Conservation (phyloP, 768 basidiomycete genomes). For the Trametes elegans region DNA sequence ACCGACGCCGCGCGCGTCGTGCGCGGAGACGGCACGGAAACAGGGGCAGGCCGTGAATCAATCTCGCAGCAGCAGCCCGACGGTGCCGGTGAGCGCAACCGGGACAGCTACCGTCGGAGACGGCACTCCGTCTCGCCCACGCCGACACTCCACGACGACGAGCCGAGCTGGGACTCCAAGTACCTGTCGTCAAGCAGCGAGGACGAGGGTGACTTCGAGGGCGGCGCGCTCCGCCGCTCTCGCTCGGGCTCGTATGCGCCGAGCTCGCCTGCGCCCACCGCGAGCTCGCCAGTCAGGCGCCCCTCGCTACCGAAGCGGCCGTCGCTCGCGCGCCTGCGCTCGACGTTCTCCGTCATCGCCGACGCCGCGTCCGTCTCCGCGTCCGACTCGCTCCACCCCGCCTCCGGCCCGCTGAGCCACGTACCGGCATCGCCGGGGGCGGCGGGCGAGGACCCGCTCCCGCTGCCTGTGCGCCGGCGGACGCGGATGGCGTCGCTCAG, state of each 20-base stretch:
- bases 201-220: conserved; percentile 24
- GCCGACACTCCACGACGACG: conserved; percentile 24
- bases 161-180: conserved; percentile 53
- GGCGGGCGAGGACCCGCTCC: conserved; percentile 7
- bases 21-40: conserved; percentile 69
- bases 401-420: conserved; percentile 2
- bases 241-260: too few species aligned
- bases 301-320: conserved; percentile 1
- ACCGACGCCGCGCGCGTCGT: conserved; percentile 66
- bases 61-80: conserved; percentile 2
- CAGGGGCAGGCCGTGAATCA: conserved; percentile 23
- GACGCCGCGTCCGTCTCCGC: conserved; percentile 20
- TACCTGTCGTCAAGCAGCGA: conserved; percentile 27
- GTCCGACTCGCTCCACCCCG: conserved; percentile 5
- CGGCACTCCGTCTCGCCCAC: conserved; percentile 1
- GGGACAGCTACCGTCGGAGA: conserved; percentile 27
- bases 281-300: background rate
- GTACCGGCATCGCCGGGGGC: background rate
- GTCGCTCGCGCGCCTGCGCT: conserved; percentile 19
- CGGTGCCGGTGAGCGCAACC: conserved; percentile 18
- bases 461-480: conserved; percentile 6
- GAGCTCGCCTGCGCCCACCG: background rate
- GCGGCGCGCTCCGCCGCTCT: conserved; percentile 1
- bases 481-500: conserved; percentile 24
- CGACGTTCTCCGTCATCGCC: conserved; percentile 22